phyloP scores from a whole-genome alignment of 2,329 filamentous ascomycete genomes.

The Neonectria ditissima region DNA sequence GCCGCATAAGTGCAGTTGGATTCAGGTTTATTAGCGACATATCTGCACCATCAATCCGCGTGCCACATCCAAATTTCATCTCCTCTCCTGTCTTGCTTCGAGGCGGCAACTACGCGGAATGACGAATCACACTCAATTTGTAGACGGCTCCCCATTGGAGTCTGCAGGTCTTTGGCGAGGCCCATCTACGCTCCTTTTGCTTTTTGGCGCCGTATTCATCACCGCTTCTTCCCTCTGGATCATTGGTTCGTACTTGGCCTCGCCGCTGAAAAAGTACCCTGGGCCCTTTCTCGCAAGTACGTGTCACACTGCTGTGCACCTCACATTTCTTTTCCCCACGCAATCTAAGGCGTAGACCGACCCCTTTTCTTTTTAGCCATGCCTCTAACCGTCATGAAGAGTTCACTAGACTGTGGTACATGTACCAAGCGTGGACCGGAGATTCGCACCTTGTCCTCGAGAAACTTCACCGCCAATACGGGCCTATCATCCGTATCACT shows the following conservation, averaged over 20 bases:
- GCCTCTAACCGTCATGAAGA: slow-evolving; percentile 20
- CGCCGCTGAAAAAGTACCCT: slow-evolving; percentile 48
- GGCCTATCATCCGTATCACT: slow-evolving; percentile 55
- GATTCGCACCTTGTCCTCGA: slow-evolving; percentile 47
- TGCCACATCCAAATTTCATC: not conserved
- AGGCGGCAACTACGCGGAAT: not conserved
- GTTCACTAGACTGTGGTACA: slow-evolving; percentile 53
- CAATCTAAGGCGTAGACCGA: not conserved
- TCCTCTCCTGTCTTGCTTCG: not conserved
- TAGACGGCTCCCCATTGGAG: not conserved
- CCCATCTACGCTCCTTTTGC: not conserved
- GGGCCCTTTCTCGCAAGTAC: slow-evolving; percentile 49
- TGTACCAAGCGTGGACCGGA: slow-evolving; percentile 46
- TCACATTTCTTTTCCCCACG: not conserved
- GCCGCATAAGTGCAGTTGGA: not conserved
- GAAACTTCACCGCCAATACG: slow-evolving; percentile 53
- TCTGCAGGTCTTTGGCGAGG: not conserved
- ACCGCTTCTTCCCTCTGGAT: slow-evolving; percentile 23
- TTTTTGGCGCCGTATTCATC: not conserved
- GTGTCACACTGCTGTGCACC: slow-evolving; percentile 10
- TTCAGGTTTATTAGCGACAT: not conserved
- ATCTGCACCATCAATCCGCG: not conserved
- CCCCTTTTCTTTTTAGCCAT: not conserved
- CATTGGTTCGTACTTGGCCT: slow-evolving; percentile 26
- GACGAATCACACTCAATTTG: not conserved